Conservation (phyloP, 371 early-diverging fungal species). For the Mucor circinelloides region DNA sequence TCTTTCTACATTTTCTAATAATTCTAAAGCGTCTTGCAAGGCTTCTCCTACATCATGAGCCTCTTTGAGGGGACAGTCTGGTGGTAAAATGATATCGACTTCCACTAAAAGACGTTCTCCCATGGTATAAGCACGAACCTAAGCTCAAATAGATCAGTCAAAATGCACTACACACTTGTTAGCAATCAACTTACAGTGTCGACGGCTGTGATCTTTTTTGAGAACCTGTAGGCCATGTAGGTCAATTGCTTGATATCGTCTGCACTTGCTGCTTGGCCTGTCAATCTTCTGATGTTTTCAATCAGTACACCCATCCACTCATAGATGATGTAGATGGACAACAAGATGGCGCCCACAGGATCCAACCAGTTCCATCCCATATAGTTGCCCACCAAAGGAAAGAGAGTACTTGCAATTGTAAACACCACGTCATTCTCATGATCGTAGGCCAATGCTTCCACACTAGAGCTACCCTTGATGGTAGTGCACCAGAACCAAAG, state of each 20-base stretch:
- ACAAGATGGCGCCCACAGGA: slow-evolving; percentile 59
- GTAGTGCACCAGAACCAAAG: slow-evolving; percentile 64
- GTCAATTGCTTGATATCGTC: slow-evolving; percentile 63
- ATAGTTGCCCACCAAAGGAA: slow-evolving; percentile 51
- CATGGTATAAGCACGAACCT: slow-evolving; percentile 50
- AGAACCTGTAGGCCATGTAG: slow-evolving; percentile 65
- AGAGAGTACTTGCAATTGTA: slow-evolving; percentile 56
- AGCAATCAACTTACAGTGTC: slow-evolving; percentile 51
- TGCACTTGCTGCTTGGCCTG: slow-evolving; percentile 59
- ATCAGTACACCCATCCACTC: slow-evolving; percentile 62
- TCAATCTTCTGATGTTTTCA: slow-evolving; percentile 60
- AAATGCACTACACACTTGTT: not conserved
- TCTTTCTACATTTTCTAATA: slow-evolving; percentile 71
- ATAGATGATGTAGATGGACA: slow-evolving; percentile 62
- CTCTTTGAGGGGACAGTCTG: slow-evolving; percentile 66
- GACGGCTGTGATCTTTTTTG: slow-evolving; percentile 53
- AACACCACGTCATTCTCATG: slow-evolving; percentile 70
- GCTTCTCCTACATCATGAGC: slow-evolving; percentile 85
- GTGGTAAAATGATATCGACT: slow-evolving; percentile 80
- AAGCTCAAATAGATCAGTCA: not conserved
- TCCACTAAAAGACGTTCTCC: slow-evolving; percentile 72
- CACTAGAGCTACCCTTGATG: slow-evolving; percentile 62
- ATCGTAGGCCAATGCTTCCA: slow-evolving; percentile 62
- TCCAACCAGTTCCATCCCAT: slow-evolving; percentile 49
- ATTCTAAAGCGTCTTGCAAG: slow-evolving; percentile 73